Evolutionary conservation across 805 yeast species (phyloP), one percentile per base, ranked within the genome.

Genomic region (Yarrowia bubula): DNA sequence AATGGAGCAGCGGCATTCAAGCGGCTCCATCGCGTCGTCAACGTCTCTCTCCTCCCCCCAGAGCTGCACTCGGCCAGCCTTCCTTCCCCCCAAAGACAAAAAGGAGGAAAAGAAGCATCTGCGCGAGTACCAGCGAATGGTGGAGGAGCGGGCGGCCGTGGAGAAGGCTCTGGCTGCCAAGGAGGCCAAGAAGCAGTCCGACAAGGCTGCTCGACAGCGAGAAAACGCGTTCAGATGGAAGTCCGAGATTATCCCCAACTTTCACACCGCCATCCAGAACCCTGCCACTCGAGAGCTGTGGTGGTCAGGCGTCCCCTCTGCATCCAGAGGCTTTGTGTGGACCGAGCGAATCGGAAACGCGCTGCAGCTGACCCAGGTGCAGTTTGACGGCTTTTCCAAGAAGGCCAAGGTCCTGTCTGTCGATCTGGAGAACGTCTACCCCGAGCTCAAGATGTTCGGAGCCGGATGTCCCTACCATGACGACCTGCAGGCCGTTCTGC

Each of bases 231-330:
- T 47, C 1, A 71, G 70, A 8, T 85, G 88, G 88, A 67, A 66
- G 28, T 51, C 65, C 9, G 71, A 75, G 46, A 77, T 83, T 8
- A 66, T 80, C 4, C 77, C 79, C 8, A 72, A 78, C 57, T 79
- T 76, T 63, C 70, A 72, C 28, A 66, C 67, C 6, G 74, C 75
- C 47, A 71, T 82, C 18, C 73, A 75, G 63, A 70, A 74, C 13
- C 76, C 81, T 1, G 70, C 75, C 18, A 78, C 81, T 6, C 76
- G 86, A 50, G 86, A 84, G 67, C 72, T 84, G 37, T 83, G 86
- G 84, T 85, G 88, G 88, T 74, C 86, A 39, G 86, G 86, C 4
- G 71, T 85, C 3, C 86, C 88, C 1, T 39, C 69, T n/a, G 70
- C 71, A 18, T 70, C 78, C 6, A 75, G 92, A 48, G 72, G 76